phyloP scores from a whole-genome alignment of 2,329 filamentous ascomycete genomes.

The Fusarium tricinctum region DNA sequence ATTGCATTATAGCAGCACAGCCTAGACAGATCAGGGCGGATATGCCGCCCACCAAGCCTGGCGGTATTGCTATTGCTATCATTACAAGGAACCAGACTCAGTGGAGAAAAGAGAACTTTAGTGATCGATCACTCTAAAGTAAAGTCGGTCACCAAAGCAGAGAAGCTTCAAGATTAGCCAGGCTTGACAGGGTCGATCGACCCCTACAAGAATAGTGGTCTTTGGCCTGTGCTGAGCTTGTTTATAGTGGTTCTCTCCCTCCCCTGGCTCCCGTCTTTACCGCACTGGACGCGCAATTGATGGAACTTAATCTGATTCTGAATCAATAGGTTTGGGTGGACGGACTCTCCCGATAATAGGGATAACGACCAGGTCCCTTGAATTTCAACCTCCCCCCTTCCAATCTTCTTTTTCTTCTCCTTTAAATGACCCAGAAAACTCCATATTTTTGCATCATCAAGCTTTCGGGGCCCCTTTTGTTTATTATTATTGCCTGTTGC shows the following conservation, averaged over 20 bases:
- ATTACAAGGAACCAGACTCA: neutral
- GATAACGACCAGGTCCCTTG: slow-evolving; percentile 15
- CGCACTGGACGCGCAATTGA: slow-evolving; percentile 30
- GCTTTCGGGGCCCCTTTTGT: slow-evolving; percentile 32
- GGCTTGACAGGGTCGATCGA: neutral
- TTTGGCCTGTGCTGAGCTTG: neutral
- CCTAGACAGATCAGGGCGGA: neutral
- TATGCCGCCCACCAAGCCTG: neutral
- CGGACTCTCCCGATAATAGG: neutral
- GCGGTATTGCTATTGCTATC: too few relatives aligned
- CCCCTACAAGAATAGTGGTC: neutral
- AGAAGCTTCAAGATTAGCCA: slow-evolving; percentile 1
- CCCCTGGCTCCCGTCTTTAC: slow-evolving; percentile 19
- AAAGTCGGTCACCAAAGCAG: slow-evolving; percentile 8
- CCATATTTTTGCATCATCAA: slow-evolving; percentile 36
- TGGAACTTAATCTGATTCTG: slow-evolving; percentile 23
- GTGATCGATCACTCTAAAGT: neutral
- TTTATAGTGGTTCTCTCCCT: slow-evolving; percentile 15
- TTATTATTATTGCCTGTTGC: slow-evolving; percentile 16
- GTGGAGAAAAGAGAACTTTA: neutral
- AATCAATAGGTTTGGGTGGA: slow-evolving; percentile 12
- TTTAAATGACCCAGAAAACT: slow-evolving; percentile 15
- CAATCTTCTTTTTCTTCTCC: slow-evolving; percentile 14
- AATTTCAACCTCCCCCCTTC: slow-evolving; percentile 2
- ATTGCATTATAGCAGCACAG: neutral